Percentiles rank a stretch among this genome's conserved stretches.
Conservation (phyloP, 2,329 filamentous ascomycete species). For the Annulohypoxylon truncatum region DNA sequence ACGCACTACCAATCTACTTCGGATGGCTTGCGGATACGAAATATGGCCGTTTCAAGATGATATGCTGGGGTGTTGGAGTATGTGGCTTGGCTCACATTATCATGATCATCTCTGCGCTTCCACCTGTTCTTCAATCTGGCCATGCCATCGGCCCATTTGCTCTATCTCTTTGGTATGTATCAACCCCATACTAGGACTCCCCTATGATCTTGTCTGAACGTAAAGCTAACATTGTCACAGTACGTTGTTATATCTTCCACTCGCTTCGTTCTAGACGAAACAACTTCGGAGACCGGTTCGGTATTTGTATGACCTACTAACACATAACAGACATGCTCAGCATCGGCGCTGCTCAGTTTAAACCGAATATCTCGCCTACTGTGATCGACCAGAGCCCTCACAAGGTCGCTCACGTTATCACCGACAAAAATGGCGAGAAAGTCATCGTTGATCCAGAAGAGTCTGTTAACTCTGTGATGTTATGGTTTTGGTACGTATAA, state of each 20-base stretch:
- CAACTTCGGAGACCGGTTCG: background rate
- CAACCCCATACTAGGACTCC: too few relatives aligned
- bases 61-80: constrained; percentile 49
- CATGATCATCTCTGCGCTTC: constrained; percentile 51
- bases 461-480: constrained; percentile 72
- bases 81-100: constrained; percentile 53
- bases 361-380: constrained; percentile 76
- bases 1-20: constrained; percentile 58
- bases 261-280: background rate
- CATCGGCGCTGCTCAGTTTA: constrained; percentile 75
- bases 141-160: constrained; percentile 66
- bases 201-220: background rate
- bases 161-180: constrained; percentile 62
- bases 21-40: constrained; percentile 57
- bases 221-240: constrained; percentile 19
- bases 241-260: constrained; percentile 16
- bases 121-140: constrained; percentile 57
- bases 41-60: constrained; percentile 54
- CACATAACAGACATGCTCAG: constrained; percentile 53
- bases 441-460: constrained; percentile 75
- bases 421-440: constrained; percentile 66
- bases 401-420: constrained; percentile 64
- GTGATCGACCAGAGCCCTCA: constrained; percentile 75
- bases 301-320: constrained; percentile 17
- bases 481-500: constrained; percentile 62